Base-by-base conservation (phyloP, 495 filamentous ascomycete genomes). In the Trypethelium eluteriae region DNA sequence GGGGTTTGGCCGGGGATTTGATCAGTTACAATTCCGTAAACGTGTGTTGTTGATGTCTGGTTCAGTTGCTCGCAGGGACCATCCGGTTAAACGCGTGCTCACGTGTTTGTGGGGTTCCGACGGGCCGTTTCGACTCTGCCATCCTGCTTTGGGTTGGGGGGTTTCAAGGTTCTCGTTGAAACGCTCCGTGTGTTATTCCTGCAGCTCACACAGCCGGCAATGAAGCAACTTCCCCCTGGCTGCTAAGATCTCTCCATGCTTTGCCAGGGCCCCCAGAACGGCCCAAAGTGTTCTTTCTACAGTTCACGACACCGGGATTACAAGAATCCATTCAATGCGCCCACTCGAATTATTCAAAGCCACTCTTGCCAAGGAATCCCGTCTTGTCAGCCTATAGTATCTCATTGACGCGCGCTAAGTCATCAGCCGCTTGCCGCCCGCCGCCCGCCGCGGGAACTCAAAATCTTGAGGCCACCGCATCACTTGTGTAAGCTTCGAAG, bases 381-480 rank as follows among this genome's bases (percentile, higher is more conserved):
- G 25, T 25, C 25, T 25, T 25, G 25, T 25, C 25, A 25, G 25
- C 25, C 25, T 25, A 25, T 25, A 25, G 25, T 25, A 25, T 25
- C 25, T 25, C 25, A 25, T 25, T 25, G 25, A 25, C 25, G 25
- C 25, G 25, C 25, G 25, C 25, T 25, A 25, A 25, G 25, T 25
- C 25, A 25, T 25, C 25, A 1, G 25, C 25, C 25, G 25, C 25
- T 25, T 25, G 25, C 25, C 25, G 25, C 25, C 25, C 1, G 25
- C 25, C 25, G 25, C 4, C 57, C 38, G 57, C 57, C 57, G 14
- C 12, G 32, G 38, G 34, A 69, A 64, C 70, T 1, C 7, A 53
- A 34, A 36, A 35, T 18, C 5, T 59, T 59, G 32, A 59, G 53
- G 53, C 53, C 53, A 59, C 12, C 49, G 49, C 49, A 53, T 14